Evolutionary conservation across 192 early-diverging fungal species (phyloP), one percentile per base, ranked within the genome.

Genomic region (Backusella macrospora): DNA sequence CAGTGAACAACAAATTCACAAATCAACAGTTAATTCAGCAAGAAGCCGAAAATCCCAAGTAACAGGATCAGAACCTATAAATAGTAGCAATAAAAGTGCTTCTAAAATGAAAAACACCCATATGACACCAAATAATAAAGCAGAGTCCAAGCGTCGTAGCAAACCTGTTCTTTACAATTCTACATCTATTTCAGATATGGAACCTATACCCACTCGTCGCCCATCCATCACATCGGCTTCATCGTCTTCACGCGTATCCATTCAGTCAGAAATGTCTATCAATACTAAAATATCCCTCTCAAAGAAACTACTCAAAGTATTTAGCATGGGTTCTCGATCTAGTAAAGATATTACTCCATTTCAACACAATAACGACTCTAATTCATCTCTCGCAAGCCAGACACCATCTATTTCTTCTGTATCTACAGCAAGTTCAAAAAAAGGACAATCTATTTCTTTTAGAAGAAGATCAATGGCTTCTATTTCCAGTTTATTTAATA

Each of bases 311-410:
- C 70, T 73, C 12, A 70, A 71, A 21, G 78, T 79, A 13, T 79
- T 79, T n/a, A 79, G 78, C 23, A 79, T 79, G 78, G 72, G 65
- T 21, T 75, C 47, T 45, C 40, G 75, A 42, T 47, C 38, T 14
- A 48, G 62, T 6, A 77, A 74, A 46, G 55, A 70, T 7, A 18
- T 65, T 6, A 48, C 48, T 26, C 15, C 68, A 13, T 49, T 74
- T 4, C 59, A 38, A 45, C 66, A 73, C 6, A 74, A 47, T 5
- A 73, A 49, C 3, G 29, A 44, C 2, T 63, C 72, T 46, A 38
- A 44, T 0, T 68, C 66, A 5, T 78, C 76, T 45, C 7, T 65
- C 9, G 38, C 34, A 47, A 64, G 40, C 6, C 49, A 65, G 23
- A 55, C 62, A 4, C 7, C 71, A 14, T 34, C 55, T 26, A 26